Conservation (phyloP, 2,329 filamentous ascomycete species). For the Trichoderma sp. region DNA sequence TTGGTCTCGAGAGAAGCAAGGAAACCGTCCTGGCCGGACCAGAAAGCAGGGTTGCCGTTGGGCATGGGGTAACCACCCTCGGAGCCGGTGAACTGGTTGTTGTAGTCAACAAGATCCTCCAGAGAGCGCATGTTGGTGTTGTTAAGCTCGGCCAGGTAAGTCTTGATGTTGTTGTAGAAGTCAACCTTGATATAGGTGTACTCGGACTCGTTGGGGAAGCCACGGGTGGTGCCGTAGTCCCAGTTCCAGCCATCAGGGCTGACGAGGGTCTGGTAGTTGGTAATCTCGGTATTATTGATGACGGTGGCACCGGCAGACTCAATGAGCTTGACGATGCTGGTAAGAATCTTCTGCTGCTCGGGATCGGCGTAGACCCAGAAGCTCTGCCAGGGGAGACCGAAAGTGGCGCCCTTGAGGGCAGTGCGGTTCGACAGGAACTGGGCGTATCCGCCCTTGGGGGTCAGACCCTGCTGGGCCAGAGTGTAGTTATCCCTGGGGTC, state of each 20-base stretch:
- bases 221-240: slow-evolving; percentile 64
- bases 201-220: slow-evolving; percentile 70
- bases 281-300: slow-evolving; percentile 70
- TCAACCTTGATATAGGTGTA: slow-evolving; percentile 73
- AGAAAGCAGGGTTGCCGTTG: slow-evolving; percentile 60
- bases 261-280: slow-evolving; percentile 62
- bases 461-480: slow-evolving; percentile 54
- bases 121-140: slow-evolving; percentile 63
- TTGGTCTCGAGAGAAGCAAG: slow-evolving; percentile 62
- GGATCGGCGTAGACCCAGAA: slow-evolving; percentile 66
- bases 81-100: slow-evolving; percentile 62
- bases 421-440: slow-evolving; percentile 56
- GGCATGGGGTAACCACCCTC: slow-evolving; percentile 66
- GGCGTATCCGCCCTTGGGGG: slow-evolving; percentile 58
- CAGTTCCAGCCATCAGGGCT: slow-evolving; percentile 72
- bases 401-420: slow-evolving; percentile 61
- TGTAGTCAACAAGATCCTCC: slow-evolving; percentile 67
- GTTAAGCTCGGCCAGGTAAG: slow-evolving; percentile 62
- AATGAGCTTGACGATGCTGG: slow-evolving; percentile 52
- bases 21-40: slow-evolving; percentile 72
- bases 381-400: slow-evolving; percentile 71
- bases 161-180: slow-evolving; percentile 63
- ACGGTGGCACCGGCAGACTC: slow-evolving; percentile 64
- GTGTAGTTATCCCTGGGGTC: slow-evolving; percentile 69
- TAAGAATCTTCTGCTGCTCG: slow-evolving; percentile 57